Conservation (phyloP, 1,284 basidiomycete genomes). For the Polyporus tsugae region DNA sequence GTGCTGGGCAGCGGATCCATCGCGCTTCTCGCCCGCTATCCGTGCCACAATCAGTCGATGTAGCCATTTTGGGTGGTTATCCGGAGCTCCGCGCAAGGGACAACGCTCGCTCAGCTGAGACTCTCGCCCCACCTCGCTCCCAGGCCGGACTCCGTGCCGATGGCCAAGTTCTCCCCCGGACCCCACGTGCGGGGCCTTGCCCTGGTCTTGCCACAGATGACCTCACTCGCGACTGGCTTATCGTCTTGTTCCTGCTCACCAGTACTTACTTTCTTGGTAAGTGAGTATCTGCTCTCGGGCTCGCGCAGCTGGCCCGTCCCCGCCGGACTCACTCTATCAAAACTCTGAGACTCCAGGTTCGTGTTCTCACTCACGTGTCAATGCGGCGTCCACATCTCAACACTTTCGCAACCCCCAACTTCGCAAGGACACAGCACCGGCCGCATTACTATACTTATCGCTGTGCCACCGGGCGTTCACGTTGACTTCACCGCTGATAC, state of each 20-base stretch:
- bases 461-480: constrained; percentile 6
- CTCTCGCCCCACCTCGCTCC: neutral
- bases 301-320: neutral
- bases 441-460: neutral
- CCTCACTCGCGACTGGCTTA: neutral
- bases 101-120: neutral
- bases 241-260: neutral
- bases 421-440: constrained; percentile 6
- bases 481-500: neutral
- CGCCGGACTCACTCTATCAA: neutral
- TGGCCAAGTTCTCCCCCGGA: neutral
- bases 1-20: constrained; percentile 7
- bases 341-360: neutral
- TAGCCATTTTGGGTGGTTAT: constrained; percentile 17
- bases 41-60: constrained; percentile 29
- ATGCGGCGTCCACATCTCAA: constrained; percentile 15
- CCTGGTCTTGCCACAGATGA: neutral
- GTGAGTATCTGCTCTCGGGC: neutral
- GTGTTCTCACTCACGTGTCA: neutral
- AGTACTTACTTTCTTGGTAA: neutral
- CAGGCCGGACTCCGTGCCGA: constrained; percentile 1
- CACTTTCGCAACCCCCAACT: constrained; percentile 4
- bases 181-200: constrained; percentile 3
- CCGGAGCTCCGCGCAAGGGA: neutral
- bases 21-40: constrained; percentile 19